Evolutionary conservation across 1,284 basidiomycete species (phyloP), one percentile per base, ranked within the genome.

Genomic region (Jaminaea rosea): DNA sequence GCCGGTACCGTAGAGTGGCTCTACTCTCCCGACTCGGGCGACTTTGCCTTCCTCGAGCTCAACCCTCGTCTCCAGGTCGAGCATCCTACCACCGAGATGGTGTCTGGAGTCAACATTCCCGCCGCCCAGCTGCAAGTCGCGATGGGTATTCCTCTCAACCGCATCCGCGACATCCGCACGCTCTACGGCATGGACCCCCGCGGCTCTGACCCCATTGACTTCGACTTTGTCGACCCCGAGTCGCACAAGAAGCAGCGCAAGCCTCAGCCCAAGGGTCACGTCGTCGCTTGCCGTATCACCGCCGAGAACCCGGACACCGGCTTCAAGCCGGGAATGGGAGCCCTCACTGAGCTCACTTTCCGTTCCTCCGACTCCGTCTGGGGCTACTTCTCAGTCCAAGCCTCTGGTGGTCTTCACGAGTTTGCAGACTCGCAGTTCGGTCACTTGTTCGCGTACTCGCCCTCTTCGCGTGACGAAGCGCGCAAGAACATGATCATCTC

Each of bases 401-500:
- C 86, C 32, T 86, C 91, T 26, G 94, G 94, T 76, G 94, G 91
- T 75, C 82, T 99, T 53, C 94, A 99, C 78, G 92, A 98, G 77
- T 98, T 92, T 70, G 94, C 94, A 49, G 74, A 75, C 51, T 75
- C 73, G 50, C 74, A 75, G 59, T 98, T 99, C 74, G 94, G 94
- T 50, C 94, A 99, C 75, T 94, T 98, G 74, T 99, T 99, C 69
- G 93, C 94, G 26, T 98, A 97, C 72, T 94, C 94, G 53, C 87
- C 93, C 76, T 31, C 47, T 13, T 92, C 98, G 75, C 87, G 94
- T 64, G 80, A 83, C 58, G 93, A 98, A 77, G 88, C 87, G 67
- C 79, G 94, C 68, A 98, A 99, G 81, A 96, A 97, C 75, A 99
- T 99, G 93, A 92, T 98, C 60, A 87, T 99, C 67, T 93, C 94